These are phyloP conservation scores for Leucocoprinus leucothites DNA, from an alignment of 768 basidiomycete species.

Conservation along the genomic window DNA sequence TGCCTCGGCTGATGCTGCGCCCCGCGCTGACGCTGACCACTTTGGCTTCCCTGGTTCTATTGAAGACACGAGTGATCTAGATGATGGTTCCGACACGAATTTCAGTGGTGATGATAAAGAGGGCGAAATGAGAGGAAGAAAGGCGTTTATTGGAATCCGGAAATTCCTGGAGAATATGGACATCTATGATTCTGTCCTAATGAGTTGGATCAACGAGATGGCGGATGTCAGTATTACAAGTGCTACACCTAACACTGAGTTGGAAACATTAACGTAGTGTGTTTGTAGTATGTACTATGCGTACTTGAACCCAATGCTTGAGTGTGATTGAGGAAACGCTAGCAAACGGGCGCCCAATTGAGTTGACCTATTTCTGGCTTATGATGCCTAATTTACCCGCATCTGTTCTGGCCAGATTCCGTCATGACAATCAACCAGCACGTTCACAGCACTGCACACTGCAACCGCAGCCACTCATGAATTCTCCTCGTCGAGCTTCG, in stretches of 20 bases:
- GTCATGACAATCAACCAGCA: neutral
- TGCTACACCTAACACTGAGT: neutral
- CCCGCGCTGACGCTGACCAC: constrained; percentile 76
- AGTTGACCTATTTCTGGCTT: neutral
- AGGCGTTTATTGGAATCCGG: constrained; percentile 63
- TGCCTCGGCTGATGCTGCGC: constrained; percentile 62
- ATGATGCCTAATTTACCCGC: neutral
- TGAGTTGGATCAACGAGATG: constrained; percentile 43
- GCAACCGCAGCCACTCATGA: constrained; percentile 10
- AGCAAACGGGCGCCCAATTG: no score
- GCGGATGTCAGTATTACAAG: constrained; percentile 22
- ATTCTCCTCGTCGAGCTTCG: constrained; percentile 13
- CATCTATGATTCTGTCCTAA: constrained; percentile 56
- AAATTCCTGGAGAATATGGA: constrained; percentile 61
- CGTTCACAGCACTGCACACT: neutral
- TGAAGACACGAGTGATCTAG: constrained; percentile 74
- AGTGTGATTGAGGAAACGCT: no score
- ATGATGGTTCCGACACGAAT: constrained; percentile 42
- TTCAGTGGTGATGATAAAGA: constrained; percentile 54
- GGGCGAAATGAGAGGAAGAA: constrained; percentile 68
- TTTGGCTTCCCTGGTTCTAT: constrained; percentile 88
- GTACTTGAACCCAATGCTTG: neutral
- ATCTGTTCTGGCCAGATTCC: neutral
- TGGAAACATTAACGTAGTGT: neutral
- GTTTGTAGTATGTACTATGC: neutral